Percentiles rank a stretch among this genome's conserved stretches.
These are phyloP conservation scores for Naganishia randhawae DNA, from an alignment of 768 basidiomycete genomes.

Conservation along the genomic window DNA sequence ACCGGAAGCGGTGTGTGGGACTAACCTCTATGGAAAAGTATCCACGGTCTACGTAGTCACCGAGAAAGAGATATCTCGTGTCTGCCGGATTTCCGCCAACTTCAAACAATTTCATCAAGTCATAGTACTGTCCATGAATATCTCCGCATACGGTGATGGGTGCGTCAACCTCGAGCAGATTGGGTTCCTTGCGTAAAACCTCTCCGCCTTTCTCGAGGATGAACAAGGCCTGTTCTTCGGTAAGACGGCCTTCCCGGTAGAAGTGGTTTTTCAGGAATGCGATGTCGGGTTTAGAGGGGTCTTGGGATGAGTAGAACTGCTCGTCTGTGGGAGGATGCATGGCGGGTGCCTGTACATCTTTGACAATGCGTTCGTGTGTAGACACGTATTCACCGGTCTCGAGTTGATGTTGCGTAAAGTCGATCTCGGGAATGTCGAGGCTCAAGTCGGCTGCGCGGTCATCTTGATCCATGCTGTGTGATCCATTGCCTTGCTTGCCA, in stretches of 20 bases:
- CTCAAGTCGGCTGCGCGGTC: conserved; percentile 5
- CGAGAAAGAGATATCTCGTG: conserved; percentile 85
- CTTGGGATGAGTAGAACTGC: conserved; percentile 83
- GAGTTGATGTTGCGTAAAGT: conserved; percentile 85
- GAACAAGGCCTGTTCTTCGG: conserved; percentile 90
- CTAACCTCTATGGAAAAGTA: conserved; percentile 87
- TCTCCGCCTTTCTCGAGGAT: conserved; percentile 78
- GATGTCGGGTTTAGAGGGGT: conserved; percentile 86
- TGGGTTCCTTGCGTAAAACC: conserved; percentile 75
- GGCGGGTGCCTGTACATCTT: conserved; percentile 98
- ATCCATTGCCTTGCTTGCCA: not conserved
- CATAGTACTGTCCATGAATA: conserved; percentile 99
- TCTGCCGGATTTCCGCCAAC: conserved; percentile 92
- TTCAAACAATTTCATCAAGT: conserved; percentile 92
- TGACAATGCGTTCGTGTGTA: conserved; percentile 92
- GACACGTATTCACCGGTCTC: conserved; percentile 88
- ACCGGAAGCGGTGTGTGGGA: conserved; percentile 7
- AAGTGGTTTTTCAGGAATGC: conserved; percentile 99
- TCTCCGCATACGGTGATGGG: conserved; percentile 98
- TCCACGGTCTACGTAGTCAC: conserved; percentile 88
- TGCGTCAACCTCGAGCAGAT: conserved; percentile 89
- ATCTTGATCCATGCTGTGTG: conserved; percentile 7
- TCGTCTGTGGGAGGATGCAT: conserved; percentile 85
- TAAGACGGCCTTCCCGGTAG: conserved; percentile 88
- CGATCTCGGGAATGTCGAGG: conserved; percentile 60